A percentile compares a stretch with the other conserved stretches of the same genome.
phyloP scores from a whole-genome alignment of 371 early-diverging fungal genomes.

The Syncephalastrum sp. region DNA sequence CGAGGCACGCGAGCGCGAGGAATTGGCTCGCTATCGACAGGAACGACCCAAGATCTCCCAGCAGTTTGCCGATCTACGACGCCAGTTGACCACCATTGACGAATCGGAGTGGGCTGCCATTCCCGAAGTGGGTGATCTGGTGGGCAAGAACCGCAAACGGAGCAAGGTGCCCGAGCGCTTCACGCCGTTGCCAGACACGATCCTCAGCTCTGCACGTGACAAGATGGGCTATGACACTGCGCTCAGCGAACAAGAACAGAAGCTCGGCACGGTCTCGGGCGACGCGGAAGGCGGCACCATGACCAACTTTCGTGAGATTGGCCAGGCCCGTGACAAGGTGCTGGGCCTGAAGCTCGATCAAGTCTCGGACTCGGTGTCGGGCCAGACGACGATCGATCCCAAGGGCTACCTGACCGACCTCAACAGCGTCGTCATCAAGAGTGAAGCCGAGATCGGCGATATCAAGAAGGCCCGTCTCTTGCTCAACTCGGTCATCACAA shows the following conservation, averaged over 20 bases:
- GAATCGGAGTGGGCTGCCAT: constrained; percentile 90
- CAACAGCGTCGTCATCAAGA: constrained; percentile 78
- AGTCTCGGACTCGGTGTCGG: constrained; percentile 71
- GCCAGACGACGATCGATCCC: constrained; percentile 87
- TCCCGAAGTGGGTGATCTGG: constrained; percentile 92
- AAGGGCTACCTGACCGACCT: constrained; percentile 94
- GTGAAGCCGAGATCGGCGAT: constrained; percentile 92
- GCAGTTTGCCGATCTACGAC: constrained; percentile 91
- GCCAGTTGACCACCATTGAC: constrained; percentile 73
- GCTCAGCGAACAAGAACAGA: constrained; percentile 57
- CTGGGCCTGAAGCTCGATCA: constrained; percentile 88
- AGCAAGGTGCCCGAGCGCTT: constrained; percentile 67
- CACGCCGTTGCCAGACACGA: constrained; percentile 85
- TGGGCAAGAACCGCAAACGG: constrained; percentile 75
- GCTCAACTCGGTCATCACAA: constrained; percentile 84
- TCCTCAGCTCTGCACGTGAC: constrained; percentile 67
- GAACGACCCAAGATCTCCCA: constrained; percentile 77
- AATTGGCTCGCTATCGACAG: constrained; percentile 52
- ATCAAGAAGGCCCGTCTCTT: constrained; percentile 89
- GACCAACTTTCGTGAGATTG: constrained; percentile 91
- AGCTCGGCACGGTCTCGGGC: constrained; percentile 49
- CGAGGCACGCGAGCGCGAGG: constrained; percentile 64
- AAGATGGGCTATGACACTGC: constrained; percentile 53
- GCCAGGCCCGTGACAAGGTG: constrained; percentile 91
- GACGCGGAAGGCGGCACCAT: constrained; percentile 57